Percentiles rank a stretch among this genome's conserved stretches.
phyloP scores from a whole-genome alignment of 176 grass and related monocot genomes.

The Thinopyrum elongatum region DNA sequence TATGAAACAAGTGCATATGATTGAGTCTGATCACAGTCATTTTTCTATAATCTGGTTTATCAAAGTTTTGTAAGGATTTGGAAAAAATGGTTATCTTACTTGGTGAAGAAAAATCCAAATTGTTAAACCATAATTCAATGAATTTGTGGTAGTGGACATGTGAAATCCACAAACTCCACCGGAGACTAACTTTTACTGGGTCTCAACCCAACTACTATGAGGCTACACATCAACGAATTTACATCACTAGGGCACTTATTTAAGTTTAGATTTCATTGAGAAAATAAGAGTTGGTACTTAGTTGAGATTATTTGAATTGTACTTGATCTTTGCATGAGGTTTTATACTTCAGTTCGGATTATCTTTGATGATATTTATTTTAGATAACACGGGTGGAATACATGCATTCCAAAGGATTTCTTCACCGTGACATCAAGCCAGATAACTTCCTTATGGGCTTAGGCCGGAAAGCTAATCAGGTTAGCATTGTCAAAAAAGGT shows the following conservation, averaged over 20 bases:
- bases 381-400: conserved; percentile 92
- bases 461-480: conserved; percentile 92
- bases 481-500: conserved; percentile 25
- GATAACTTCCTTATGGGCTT: conserved; percentile 91
- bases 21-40: background rate
- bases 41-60: background rate
- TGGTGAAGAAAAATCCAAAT: background rate
- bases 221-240: background rate
- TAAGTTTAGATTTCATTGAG: background rate
- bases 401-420: conserved; percentile 92
- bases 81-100: background rate
- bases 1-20: background rate
- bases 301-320: conserved; percentile 7
- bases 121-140: background rate
- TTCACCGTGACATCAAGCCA: conserved; percentile 95
- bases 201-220: background rate
- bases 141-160: background rate
- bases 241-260: background rate
- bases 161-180: background rate
- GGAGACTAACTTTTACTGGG: background rate
- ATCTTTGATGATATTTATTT: background rate
- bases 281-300: background rate
- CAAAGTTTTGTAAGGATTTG: background rate
- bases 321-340: background rate
- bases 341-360: background rate